Conservation (phyloP, 257 asterid species). For the Fraxinus cuspidata region DNA sequence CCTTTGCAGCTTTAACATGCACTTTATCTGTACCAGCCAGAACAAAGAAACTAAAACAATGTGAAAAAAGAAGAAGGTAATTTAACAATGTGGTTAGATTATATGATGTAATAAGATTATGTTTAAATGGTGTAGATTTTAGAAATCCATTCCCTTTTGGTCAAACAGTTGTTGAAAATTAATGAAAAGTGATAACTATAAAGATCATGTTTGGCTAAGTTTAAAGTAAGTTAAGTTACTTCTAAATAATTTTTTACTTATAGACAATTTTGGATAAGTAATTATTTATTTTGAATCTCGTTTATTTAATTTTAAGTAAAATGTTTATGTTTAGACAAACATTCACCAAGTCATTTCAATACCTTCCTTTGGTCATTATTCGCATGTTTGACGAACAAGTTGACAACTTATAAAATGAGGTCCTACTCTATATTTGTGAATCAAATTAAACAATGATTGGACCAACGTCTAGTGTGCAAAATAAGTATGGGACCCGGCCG, state of each 20-base stretch:
- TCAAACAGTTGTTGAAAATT: neutral
- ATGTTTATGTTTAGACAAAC: neutral
- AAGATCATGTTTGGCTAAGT: neutral
- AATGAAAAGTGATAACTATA: neutral
- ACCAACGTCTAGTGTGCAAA: too few species aligned
- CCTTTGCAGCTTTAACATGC: neutral
- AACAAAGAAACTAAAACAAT: slow-evolving; percentile 11
- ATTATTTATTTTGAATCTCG: too few species aligned
- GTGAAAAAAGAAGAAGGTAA: slow-evolving; percentile 5
- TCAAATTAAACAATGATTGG: neutral
- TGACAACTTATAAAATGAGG: neutral
- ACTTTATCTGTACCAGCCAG: slow-evolving; percentile 20
- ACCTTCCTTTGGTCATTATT: neutral
- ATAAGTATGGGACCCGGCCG: too few species aligned
- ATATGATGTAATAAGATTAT: neutral
- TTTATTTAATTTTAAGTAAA: too few species aligned
- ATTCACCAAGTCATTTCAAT: neutral
- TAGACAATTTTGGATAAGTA: neutral
- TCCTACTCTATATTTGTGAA: neutral
- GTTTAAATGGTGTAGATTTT: neutral
- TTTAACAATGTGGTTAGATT: too few species aligned
- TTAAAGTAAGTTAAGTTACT: neutral
- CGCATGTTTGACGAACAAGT: neutral
- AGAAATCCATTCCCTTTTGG: neutral
- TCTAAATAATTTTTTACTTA: too few species aligned